These are phyloP conservation scores for Platismatia glauca DNA, from an alignment of 495 filamentous ascomycete species.

Conservation along the genomic window DNA sequence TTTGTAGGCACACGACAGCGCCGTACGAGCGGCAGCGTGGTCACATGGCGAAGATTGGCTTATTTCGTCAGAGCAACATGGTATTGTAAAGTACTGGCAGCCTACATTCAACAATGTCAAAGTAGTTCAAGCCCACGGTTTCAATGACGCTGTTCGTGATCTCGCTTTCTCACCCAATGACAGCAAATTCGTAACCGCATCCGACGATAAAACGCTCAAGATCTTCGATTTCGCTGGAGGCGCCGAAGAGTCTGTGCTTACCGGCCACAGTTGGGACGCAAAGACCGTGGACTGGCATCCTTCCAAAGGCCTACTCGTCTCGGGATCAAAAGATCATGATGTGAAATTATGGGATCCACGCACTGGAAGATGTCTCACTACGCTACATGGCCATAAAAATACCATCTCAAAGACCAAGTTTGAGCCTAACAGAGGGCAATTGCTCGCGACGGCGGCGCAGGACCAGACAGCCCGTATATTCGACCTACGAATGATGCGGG, in stretches of 20 bases:
- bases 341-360: conserved; percentile 98
- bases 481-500: conserved; percentile 96
- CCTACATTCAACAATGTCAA: conserved; percentile 99
- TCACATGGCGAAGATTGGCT: conserved; percentile 96
- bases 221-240: conserved; percentile 95
- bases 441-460: conserved; percentile 83
- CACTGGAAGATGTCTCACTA: conserved; percentile 80
- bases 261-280: conserved; percentile 92
- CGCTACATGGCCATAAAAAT: conserved; percentile 95
- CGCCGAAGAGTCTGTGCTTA: conserved; percentile 66
- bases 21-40: conserved; percentile 79
- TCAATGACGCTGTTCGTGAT: conserved; percentile 73
- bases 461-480: conserved; percentile 89
- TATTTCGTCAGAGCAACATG: conserved; percentile 89
- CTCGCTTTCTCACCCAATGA: conserved; percentile 91
- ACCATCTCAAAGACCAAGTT: conserved; percentile 85
- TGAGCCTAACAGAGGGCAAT: conserved; percentile 68
- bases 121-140: conserved; percentile 71
- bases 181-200: conserved; percentile 89
- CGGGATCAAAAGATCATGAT: conserved; percentile 92
- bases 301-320: conserved; percentile 86
- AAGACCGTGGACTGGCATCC: conserved; percentile 98
- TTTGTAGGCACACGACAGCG: conserved; percentile 73
- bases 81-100: conserved; percentile 96
- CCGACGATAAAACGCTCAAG: conserved; percentile 84